A percentile compares a stretch with the other conserved stretches of the same genome.
Evolutionary conservation across 768 basidiomycete genomes (phyloP).

Genomic region (Chalciporus sphaerocephalus): DNA sequence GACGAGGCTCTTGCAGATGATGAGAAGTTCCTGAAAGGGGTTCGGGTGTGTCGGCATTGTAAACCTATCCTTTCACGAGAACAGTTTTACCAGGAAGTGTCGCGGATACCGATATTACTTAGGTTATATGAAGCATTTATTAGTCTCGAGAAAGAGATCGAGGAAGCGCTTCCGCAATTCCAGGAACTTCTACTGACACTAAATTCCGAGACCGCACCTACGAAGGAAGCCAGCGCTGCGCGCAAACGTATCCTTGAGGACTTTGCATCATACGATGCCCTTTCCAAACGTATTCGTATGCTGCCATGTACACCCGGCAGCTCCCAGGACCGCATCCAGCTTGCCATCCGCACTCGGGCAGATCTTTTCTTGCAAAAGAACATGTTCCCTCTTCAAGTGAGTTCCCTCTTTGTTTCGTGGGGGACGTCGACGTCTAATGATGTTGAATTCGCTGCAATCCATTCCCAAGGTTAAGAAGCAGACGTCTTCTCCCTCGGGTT

Average conservation of each 20-base stretch:
- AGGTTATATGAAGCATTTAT: conserved; percentile 74
- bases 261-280: conserved; percentile 83
- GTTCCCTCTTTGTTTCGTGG: not conserved
- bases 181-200: conserved; percentile 77
- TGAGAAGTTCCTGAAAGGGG: conserved; percentile 83
- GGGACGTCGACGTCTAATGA: not conserved
- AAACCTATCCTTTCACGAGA: conserved; percentile 76
- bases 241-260: conserved; percentile 82
- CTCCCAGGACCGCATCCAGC: conserved; percentile 81
- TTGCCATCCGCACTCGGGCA: conserved; percentile 72
- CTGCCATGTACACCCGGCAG: conserved; percentile 63
- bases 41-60: conserved; percentile 84
- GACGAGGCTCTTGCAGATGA: conserved; percentile 49
- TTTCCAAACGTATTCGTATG: conserved; percentile 79
- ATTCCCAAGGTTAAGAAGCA: conserved; percentile 46
- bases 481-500: not conserved
- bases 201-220: conserved; percentile 51
- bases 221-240: conserved; percentile 60
- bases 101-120: conserved; percentile 55
- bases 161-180: conserved; percentile 79
- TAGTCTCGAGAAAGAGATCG: conserved; percentile 82
- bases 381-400: conserved; percentile 57
- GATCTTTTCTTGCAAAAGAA: conserved; percentile 82
- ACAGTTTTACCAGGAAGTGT: conserved; percentile 68
- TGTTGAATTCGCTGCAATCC: conserved; percentile 30